Evolutionary conservation across 1,139 yeast genomes (phyloP).

Genomic region (Blastobotrys arbuscula): DNA sequence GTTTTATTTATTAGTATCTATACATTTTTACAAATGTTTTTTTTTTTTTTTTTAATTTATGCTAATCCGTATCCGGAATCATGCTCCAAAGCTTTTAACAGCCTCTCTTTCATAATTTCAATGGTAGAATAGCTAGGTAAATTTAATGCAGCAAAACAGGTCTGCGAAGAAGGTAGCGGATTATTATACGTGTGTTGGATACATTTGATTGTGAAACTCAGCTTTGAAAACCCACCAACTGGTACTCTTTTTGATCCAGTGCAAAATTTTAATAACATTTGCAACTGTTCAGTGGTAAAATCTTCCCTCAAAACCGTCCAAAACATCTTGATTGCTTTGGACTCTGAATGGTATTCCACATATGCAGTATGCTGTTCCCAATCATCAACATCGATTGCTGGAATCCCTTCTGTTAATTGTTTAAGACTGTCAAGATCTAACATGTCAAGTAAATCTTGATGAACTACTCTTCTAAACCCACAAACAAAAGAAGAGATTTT

Average conservation of each 20-base stretch:
- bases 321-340: constrained; percentile 20
- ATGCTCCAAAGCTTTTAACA: constrained; percentile 25
- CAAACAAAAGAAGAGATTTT: constrained; percentile 14
- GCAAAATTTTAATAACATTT: constrained; percentile 27
- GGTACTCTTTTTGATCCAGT: constrained; percentile 29
- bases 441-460: constrained; percentile 13
- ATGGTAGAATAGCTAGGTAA: constrained; percentile 25
- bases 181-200: constrained; percentile 22
- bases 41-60: constrained; percentile 8
- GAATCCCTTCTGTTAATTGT: constrained; percentile 24
- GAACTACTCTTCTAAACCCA: constrained; percentile 21
- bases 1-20: not conserved
- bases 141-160: constrained; percentile 26
- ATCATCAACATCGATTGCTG: constrained; percentile 16
- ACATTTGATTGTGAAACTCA: constrained; percentile 21
- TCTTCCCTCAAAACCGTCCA: constrained; percentile 22
- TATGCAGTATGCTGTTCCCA: constrained; percentile 18
- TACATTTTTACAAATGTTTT: not conserved
- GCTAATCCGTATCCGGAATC: constrained; percentile 30
- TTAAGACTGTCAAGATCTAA: constrained; percentile 18
- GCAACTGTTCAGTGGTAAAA: constrained; percentile 19
- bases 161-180: constrained; percentile 27
- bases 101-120: constrained; percentile 18
- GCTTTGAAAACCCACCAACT: constrained; percentile 20
- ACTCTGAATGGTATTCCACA: constrained; percentile 18